These are phyloP conservation scores for Helicocarpus griseus DNA, from an alignment of 2,329 filamentous ascomycete genomes.

Conservation along the genomic window DNA sequence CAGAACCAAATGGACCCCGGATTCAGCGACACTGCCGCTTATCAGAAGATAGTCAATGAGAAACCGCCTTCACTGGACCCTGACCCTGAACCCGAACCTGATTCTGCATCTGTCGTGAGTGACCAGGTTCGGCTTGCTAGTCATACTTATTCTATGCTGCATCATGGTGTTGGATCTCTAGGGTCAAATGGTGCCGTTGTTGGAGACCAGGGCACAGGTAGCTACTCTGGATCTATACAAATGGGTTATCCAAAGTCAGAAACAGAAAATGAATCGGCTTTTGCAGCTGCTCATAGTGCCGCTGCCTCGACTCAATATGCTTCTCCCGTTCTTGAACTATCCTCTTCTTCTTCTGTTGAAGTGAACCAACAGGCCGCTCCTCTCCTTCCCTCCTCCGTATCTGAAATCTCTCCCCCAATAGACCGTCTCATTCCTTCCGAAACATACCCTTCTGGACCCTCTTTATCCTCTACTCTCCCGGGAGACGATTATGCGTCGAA, in stretches of 20 bases:
- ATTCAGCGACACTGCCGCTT: constrained; percentile 57
- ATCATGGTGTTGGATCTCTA: constrained; percentile 5
- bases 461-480: constrained; percentile 16
- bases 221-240: constrained; percentile 21
- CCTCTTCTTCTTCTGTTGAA: constrained; percentile 12
- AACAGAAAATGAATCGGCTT: constrained; percentile 18
- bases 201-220: constrained; percentile 21
- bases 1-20: constrained; percentile 62
- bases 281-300: constrained; percentile 16
- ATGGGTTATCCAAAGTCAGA: constrained; percentile 17
- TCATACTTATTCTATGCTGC: constrained; percentile 10
- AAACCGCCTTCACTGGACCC: constrained; percentile 13
- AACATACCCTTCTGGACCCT: constrained; percentile 15
- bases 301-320: constrained; percentile 13
- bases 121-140: constrained; percentile 6
- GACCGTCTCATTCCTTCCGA: constrained; percentile 10
- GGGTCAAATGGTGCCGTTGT: constrained; percentile 3
- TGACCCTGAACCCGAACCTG: too few relatives aligned
- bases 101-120: background rate
- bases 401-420: constrained; percentile 21
- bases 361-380: constrained; percentile 16
- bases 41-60: constrained; percentile 34
- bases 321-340: constrained; percentile 12
- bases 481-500: background rate
- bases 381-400: constrained; percentile 14